Conservation (phyloP, 2,329 filamentous ascomycete species). For the Tolypocladium capitatum region DNA sequence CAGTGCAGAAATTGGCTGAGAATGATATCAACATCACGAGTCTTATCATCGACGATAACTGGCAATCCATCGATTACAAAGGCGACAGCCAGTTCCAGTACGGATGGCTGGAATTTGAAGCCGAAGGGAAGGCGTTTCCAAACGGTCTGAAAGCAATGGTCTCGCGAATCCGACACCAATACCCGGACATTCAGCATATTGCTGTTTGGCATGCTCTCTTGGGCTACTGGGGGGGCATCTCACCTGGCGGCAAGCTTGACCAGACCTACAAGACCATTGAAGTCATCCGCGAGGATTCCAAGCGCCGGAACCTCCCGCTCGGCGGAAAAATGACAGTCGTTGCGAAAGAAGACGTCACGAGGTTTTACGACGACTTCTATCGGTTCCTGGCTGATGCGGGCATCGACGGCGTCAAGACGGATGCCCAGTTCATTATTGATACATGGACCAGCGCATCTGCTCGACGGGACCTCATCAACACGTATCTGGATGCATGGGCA, state of each 20-base stretch:
- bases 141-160: slow-evolving; percentile 62
- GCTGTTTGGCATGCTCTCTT: slow-evolving; percentile 89
- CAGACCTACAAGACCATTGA: slow-evolving; percentile 64
- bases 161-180: slow-evolving; percentile 50
- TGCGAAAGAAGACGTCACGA: slow-evolving; percentile 56
- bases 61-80: slow-evolving; percentile 59
- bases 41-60: slow-evolving; percentile 94
- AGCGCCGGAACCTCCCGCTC: slow-evolving; percentile 32
- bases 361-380: slow-evolving; percentile 89
- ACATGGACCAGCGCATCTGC: slow-evolving; percentile 53
- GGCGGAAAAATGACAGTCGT: slow-evolving; percentile 61
- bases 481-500: slow-evolving; percentile 80
- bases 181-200: slow-evolving; percentile 66
- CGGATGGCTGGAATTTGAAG: slow-evolving; percentile 76
- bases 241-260: slow-evolving; percentile 60
- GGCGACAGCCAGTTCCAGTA: slow-evolving; percentile 40
- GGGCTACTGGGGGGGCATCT: slow-evolving; percentile 86
- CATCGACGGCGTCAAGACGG: slow-evolving; percentile 81
- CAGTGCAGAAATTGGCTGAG: slow-evolving; percentile 56
- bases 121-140: slow-evolving; percentile 67
- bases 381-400: slow-evolving; percentile 60
- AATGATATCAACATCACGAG: slow-evolving; percentile 67
- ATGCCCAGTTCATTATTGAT: slow-evolving; percentile 84
- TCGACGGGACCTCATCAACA: slow-evolving; percentile 56
- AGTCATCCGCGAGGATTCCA: slow-evolving; percentile 35